Evolutionary conservation across 1,284 basidiomycete species (phyloP), one percentile per base, ranked within the genome.

Genomic region (Mycosarcoma mackinlayi): DNA sequence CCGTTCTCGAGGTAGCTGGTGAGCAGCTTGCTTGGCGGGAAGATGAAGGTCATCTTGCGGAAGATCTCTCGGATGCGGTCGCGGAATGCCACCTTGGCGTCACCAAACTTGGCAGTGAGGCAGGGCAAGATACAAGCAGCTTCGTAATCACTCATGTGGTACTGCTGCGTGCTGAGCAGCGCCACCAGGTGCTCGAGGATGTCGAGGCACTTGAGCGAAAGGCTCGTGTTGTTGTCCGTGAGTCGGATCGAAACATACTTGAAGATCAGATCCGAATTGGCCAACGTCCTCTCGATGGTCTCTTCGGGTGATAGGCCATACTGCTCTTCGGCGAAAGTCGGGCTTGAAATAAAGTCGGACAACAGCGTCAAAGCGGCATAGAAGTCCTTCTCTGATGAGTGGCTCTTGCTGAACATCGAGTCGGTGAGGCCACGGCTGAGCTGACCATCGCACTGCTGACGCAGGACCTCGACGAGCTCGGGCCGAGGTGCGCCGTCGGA

Each of bases 201-300:
- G 65, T 98, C 96, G 67, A 99, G 85, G 78, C 93, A 94, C 82
- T 92, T 92, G 46, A 92, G 88, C 10, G 91, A 87, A 23, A 98
- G 86, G 79, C 93, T 96, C 6, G 95, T 93, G 82, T 96, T 95
- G 57, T 94, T 92, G 83, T 96, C 92, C 70, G 95, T 90, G 37
- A 91, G 87, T 68, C 93, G 91, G 71, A 98, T 87, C 1, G 94
- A 94, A 18, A 91, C 88, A 77, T 98, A 99, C 86, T 98, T 98
- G 80, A 98, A 86, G 3, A 92, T 88, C 31, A 98, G 86, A 82
- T 99, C 96, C 42, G 92, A 89, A 82, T 95, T 98, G 28, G 93
- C 92, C 25, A 95, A 79, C 57, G 92, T 89, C n/a, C 92, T 85
- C 27, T 87, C 87, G 75, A 88, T 87, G 11, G 90, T 83, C 52